Evolutionary conservation across 352 stramenopile species (phyloP), one percentile per base, ranked within the genome.

Genomic region (Aphanomyces stellatus): DNA sequence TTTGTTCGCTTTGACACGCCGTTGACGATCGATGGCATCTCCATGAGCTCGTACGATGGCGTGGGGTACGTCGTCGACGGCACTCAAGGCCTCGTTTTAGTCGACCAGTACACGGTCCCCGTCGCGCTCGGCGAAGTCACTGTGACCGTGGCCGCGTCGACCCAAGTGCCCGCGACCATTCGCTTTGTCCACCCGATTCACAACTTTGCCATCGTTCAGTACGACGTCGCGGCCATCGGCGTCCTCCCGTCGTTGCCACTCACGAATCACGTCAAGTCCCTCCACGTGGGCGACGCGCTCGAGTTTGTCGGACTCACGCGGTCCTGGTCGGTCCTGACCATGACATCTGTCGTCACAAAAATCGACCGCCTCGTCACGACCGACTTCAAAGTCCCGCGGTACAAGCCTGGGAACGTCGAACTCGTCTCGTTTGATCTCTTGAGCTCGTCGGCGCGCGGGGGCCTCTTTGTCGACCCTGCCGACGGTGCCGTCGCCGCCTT

Each of bases 1-100:
- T 95, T 95, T 86, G 88, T 96, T 2, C 80, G 79, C n/a, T 96
- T 96, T 71, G 87, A 96, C 59, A 90, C 95, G 51, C 89, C 89
- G 24, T 96, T 93, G 68, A 90, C 90, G 77, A 78, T 96, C 62
- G 90, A 97, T 70, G 90, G 88, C n/a, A 92, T 97, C 59, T 90
- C 84, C 19, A 91, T 80, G 69, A 93, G 80, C 2, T 91, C 79
- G 40, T 96, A 94, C 61, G 76, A 93, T 41, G 91, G 90, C 6
- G 85, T 90, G 27, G 90, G 90, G 17, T 62, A 96, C 11, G 82
- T 98, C 0, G 77, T 98, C 1, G 88, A 98, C 69, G 76, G 74
- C 0, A 71, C 78, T 15, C 71, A 80, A 53, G 91, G 91, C 0
- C 88, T 97, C 61, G 87, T 97, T 19, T 74, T 96, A 24, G 88